These are phyloP conservation scores for Botrytis sinoallii DNA, from an alignment of 2,329 filamentous ascomycete genomes.

Conservation along the genomic window DNA sequence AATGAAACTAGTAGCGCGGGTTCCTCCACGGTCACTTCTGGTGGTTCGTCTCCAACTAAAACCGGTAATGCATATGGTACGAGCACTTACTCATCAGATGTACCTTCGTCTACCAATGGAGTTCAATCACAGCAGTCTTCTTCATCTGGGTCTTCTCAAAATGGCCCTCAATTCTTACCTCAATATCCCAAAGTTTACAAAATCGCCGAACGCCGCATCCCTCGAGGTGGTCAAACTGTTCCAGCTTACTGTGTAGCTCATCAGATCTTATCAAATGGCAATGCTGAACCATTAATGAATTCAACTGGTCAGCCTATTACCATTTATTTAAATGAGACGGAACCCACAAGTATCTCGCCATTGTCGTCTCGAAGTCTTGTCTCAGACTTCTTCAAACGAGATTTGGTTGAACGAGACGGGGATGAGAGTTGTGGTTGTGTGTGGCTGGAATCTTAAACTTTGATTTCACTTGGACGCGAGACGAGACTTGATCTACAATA, in stretches of 20 bases:
- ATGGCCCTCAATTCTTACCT: conserved; percentile 32
- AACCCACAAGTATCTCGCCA: conserved; percentile 25
- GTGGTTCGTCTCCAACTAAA: not conserved
- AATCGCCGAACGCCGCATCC: conserved; percentile 58
- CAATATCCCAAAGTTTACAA: conserved; percentile 59
- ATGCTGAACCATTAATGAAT: conserved; percentile 27
- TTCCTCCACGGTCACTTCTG: conserved; percentile 14
- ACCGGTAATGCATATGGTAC: not conserved
- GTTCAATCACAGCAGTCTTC: conserved; percentile 2
- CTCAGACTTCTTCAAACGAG: not conserved
- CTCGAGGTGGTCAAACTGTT: conserved; percentile 33
- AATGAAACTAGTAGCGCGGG: conserved; percentile 41
- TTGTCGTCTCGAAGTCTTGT: conserved; percentile 18
- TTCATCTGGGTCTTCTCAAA: conserved; percentile 22
- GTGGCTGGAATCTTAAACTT: conserved; percentile 21
- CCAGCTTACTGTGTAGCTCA: conserved; percentile 64
- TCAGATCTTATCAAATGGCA: conserved; percentile 53
- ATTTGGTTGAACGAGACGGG: conserved; percentile 2
- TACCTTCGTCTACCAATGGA: conserved; percentile 34
- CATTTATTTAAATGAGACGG: conserved; percentile 35
- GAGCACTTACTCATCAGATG: conserved; percentile 21
- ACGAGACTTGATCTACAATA: not conserved
- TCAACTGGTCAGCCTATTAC: conserved; percentile 29
- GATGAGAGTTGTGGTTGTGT: conserved; percentile 21
- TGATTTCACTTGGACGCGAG: not conserved